Conservation (phyloP, 2,329 filamentous ascomycete species). For the Xylaria sp. region DNA sequence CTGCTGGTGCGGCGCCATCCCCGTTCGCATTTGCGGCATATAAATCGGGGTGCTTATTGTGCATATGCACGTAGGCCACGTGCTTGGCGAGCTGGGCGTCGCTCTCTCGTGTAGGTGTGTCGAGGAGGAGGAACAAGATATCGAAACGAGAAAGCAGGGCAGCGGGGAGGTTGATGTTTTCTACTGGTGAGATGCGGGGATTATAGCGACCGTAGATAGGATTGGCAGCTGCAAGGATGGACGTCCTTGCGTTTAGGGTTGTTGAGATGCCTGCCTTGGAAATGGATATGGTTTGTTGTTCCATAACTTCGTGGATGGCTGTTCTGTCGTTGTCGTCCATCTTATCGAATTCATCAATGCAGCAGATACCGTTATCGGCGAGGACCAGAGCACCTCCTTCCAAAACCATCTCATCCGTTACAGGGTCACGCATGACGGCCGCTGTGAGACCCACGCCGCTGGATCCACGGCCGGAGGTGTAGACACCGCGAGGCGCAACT, state of each 20-base stretch:
- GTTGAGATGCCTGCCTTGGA: conserved; percentile 77
- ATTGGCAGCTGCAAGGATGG: conserved; percentile 95
- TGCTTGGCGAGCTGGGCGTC: conserved; percentile 96
- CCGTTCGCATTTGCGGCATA: conserved; percentile 57
- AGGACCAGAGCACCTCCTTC: conserved; percentile 83
- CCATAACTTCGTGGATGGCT: conserved; percentile 89
- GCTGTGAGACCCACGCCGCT: conserved; percentile 85
- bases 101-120: conserved; percentile 87
- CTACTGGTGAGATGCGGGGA: conserved; percentile 93
- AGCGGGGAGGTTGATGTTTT: conserved; percentile 99
- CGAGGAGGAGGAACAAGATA: conserved; percentile 93
- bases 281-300: conserved; percentile 87
- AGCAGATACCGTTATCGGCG: conserved; percentile 86
- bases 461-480: conserved; percentile 83
- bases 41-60: conserved; percentile 90
- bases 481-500: conserved; percentile 91
- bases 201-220: conserved; percentile 98
- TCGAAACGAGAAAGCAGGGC: conserved; percentile 97
- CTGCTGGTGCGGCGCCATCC: conserved; percentile 35
- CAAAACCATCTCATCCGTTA: conserved; percentile 85
- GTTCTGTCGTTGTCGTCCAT: conserved; percentile 87
- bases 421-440: conserved; percentile 84
- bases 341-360: conserved; percentile 89
- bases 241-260: conserved; percentile 94
- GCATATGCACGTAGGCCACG: conserved; percentile 97